Base-by-base conservation (phyloP, 2,329 filamentous ascomycete genomes). In the Pseudogymnoascus sp. region DNA sequence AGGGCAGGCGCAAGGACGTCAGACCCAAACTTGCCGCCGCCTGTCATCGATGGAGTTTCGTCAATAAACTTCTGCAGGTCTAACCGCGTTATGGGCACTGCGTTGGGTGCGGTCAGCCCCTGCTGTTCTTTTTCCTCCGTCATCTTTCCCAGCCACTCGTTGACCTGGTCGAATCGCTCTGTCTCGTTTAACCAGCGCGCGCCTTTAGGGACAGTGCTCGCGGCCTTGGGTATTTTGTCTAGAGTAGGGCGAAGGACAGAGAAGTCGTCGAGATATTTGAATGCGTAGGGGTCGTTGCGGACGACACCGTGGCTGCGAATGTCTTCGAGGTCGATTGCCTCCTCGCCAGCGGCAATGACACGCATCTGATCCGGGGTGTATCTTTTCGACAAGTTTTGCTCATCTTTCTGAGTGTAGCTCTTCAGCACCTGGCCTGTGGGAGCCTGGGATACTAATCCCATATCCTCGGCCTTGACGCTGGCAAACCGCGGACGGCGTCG, bases 221-320 rank as follows among this genome's bases (percentile, higher is more conserved):
- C 61, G 18, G 64, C 65, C 72, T 74, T 78, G 66, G 74, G 81
- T 71, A 77, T 83, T 70, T 86, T 82, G 75, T 97, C 92, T 62
- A 94, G 81, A 57, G 89, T 79, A 59, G 90, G 89, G 69, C 90
- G 83, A 64, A 92, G 80, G 61, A 81, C 81, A 62, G 87, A 83
- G 69, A 96, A 88, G 72, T 95, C 90, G 71, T 96, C 91, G 60
- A 92, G 75, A 72, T 95, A 94, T 63, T 82, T 78, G 57, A 92
- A 76, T 59, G 79, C 78, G 77, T 89, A 88, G 7, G 84, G 80
- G 71, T 95, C 91, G 59, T 77, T 79, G 63, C 90, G 85, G 66
- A 89, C 73, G 41, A 83, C 79, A 65, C 86, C 89, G 74, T 94
- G 88, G 33, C 83, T 78, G 39, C 86, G 79, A 70, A 96, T 71